Conservation (phyloP, 148 eudicot species). For the Simmondsia chinensis region DNA sequence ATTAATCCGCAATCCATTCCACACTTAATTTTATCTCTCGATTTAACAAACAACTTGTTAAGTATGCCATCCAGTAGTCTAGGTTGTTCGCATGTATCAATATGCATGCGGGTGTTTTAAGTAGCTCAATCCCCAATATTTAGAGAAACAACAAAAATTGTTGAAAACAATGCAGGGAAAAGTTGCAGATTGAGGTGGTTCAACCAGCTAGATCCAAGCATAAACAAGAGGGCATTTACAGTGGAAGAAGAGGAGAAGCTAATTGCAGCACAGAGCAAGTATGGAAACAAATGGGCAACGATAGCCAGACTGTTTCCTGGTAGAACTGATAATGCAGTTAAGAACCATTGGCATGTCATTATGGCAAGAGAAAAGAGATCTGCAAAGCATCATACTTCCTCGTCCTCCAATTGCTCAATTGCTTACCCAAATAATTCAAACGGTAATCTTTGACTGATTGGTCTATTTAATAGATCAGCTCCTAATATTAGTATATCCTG, state of each 20-base stretch:
- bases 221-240: slow-evolving; percentile 37
- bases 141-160: neutral
- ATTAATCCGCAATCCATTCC: too few relatives aligned
- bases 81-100: too few relatives aligned
- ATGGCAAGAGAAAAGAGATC: slow-evolving; percentile 40
- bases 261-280: slow-evolving; percentile 31
- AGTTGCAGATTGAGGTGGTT: slow-evolving; percentile 78
- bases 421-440: too few relatives aligned
- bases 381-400: too few relatives aligned
- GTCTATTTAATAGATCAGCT: too few relatives aligned
- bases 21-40: too few relatives aligned
- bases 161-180: slow-evolving; percentile 26
- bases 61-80: too few relatives aligned
- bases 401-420: too few relatives aligned
- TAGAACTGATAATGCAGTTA: slow-evolving; percentile 60
- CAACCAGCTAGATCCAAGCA: slow-evolving; percentile 57
- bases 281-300: slow-evolving; percentile 69
- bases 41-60: too few relatives aligned
- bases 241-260: slow-evolving; percentile 57
- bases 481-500: too few relatives aligned
- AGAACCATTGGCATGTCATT: slow-evolving; percentile 75
- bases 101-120: too few relatives aligned
- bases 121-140: neutral
- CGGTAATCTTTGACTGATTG: too few relatives aligned
- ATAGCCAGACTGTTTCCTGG: slow-evolving; percentile 57